Percentiles rank a stretch among this genome's conserved stretches.
phyloP scores from a whole-genome alignment of 2,329 filamentous ascomycete species.

The Trichophaea hybrida region DNA sequence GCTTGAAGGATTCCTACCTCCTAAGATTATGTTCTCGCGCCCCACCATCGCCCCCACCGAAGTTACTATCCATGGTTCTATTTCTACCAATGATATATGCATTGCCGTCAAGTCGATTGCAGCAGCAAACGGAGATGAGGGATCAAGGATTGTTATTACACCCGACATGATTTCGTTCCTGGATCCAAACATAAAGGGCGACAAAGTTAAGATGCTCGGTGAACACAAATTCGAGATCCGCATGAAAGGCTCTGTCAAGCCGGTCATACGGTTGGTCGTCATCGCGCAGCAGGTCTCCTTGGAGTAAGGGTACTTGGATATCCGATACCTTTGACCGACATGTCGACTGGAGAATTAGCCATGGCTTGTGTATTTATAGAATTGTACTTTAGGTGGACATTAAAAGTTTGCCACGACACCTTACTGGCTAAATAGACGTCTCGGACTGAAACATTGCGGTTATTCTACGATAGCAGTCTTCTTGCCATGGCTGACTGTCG shows the following conservation, averaged over 20 bases:
- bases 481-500: no score
- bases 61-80: constrained; percentile 36
- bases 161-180: constrained; percentile 40
- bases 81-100: constrained; percentile 41
- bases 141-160: constrained; percentile 36
- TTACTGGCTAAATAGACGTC: no score
- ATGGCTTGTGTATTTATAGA: background rate
- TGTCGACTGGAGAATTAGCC: no score
- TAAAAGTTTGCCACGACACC: background rate
- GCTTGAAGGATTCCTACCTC: constrained; percentile 36
- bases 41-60: constrained; percentile 32
- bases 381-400: background rate
- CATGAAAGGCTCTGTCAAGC: constrained; percentile 35
- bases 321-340: background rate
- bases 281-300: constrained; percentile 25
- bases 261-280: constrained; percentile 33
- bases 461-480: no score
- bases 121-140: constrained; percentile 38
- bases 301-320: background rate
- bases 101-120: constrained; percentile 37
- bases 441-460: no score
- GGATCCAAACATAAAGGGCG: constrained; percentile 30
- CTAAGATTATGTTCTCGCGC: constrained; percentile 37
- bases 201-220: constrained; percentile 40
- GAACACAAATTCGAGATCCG: constrained; percentile 40